Conservation (phyloP, 116 monocot species). For the Trichopus zeylanicus region DNA sequence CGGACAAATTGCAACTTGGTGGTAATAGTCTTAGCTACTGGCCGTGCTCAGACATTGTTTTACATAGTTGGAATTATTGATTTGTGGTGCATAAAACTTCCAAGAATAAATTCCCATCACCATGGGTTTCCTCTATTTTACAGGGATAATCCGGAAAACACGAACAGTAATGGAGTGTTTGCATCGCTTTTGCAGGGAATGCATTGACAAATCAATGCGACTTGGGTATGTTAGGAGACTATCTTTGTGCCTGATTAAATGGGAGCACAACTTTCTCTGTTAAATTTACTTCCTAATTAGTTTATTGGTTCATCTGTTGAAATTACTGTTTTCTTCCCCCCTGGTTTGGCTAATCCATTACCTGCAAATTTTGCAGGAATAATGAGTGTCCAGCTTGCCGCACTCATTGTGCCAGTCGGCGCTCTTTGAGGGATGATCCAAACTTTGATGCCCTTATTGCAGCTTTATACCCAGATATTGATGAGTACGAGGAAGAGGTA, state of each 20-base stretch:
- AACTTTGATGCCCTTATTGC: constrained; percentile 91
- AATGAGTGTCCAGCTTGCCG: constrained; percentile 99
- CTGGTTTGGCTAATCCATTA: no score
- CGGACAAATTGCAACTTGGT: no score
- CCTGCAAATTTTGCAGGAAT: constrained; percentile 39
- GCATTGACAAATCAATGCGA: constrained; percentile 98
- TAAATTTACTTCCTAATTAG: not conserved
- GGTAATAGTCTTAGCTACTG: no score
- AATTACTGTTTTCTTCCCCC: no score
- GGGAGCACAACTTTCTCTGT: not conserved
- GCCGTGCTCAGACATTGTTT: not conserved
- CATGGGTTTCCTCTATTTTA: not conserved
- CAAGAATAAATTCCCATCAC: not conserved
- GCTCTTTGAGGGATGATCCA: constrained; percentile 94
- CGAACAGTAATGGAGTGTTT: constrained; percentile 98
- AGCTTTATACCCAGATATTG: constrained; percentile 91
- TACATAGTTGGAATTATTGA: no score
- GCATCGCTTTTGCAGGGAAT: constrained; percentile 96
- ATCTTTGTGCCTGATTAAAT: not conserved
- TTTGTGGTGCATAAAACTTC: no score
- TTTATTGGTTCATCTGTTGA: no score
- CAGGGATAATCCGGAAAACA: constrained; percentile 95
- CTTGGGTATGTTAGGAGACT: constrained; percentile 54
- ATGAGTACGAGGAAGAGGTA: constrained; percentile 98
- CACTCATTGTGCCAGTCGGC: constrained; percentile 95